phyloP scores from a whole-genome alignment of 164 flowering plant species.

The Dillenia turbinata region DNA sequence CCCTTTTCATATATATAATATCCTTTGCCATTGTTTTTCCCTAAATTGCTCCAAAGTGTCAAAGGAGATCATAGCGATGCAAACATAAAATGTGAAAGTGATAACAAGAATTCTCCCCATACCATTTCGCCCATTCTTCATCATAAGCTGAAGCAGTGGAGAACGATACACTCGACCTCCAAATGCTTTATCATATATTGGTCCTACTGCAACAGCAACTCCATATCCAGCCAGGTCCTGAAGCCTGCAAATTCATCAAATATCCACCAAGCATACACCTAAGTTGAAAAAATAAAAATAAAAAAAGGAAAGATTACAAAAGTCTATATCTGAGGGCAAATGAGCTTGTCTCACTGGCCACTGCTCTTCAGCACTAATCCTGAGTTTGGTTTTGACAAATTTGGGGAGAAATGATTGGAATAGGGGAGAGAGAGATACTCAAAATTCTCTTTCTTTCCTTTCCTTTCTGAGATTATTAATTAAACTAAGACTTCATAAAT shows the following conservation, averaged over 20 bases:
- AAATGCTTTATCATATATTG: slow-evolving; percentile 56
- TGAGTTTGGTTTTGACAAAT: too few species aligned
- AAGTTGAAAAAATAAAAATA: not conserved
- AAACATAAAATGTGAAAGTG: not conserved
- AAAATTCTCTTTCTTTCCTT: too few species aligned
- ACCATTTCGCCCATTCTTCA: slow-evolving; percentile 89
- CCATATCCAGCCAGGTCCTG: slow-evolving; percentile 92
- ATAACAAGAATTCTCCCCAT: slow-evolving; percentile 3
- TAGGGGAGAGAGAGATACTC: too few species aligned
- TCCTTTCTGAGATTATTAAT: too few species aligned
- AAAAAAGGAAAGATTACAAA: too few species aligned
- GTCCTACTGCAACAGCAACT: slow-evolving; percentile 53
- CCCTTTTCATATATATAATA: slow-evolving; percentile 88
- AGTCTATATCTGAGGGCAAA: too few species aligned
- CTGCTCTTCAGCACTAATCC: too few species aligned
- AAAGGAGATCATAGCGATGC: not conserved
- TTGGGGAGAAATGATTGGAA: too few species aligned
- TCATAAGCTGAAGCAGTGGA: slow-evolving; percentile 63
- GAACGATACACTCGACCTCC: slow-evolving; percentile 57
- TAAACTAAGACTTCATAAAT: too few species aligned
- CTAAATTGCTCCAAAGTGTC: slow-evolving; percentile 29
- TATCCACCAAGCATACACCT: not conserved
- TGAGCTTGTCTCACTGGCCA: too few species aligned
- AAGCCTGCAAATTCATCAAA: slow-evolving; percentile 49
- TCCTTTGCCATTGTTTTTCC: slow-evolving; percentile 91